Evolutionary conservation across 2,329 filamentous ascomycete species (phyloP).

Genomic region (Epichloe amarillans): DNA sequence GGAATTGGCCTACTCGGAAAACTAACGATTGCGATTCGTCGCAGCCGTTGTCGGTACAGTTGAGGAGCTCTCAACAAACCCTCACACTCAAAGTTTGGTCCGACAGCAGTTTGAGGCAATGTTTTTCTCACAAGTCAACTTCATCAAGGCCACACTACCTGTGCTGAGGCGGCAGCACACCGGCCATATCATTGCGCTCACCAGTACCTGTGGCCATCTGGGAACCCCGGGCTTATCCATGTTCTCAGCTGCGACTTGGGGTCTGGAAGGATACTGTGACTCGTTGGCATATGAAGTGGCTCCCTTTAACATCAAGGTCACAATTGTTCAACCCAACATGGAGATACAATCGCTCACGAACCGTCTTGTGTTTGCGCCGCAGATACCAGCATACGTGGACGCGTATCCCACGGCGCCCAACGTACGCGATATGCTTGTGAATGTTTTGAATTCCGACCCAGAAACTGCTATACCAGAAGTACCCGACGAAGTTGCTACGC

Average conservation of each 20-base stretch:
- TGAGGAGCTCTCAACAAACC: slow-evolving; percentile 69
- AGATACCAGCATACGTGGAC: slow-evolving; percentile 41
- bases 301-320: slow-evolving; percentile 93
- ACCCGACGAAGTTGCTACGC: slow-evolving; percentile 15
- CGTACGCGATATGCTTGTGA: slow-evolving; percentile 69
- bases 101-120: slow-evolving; percentile 88
- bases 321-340: slow-evolving; percentile 89
- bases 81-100: slow-evolving; percentile 62
- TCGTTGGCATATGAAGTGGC: slow-evolving; percentile 91
- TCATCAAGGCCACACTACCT: slow-evolving; percentile 79
- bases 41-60: slow-evolving; percentile 77
- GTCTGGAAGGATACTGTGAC: slow-evolving; percentile 90
- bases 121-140: slow-evolving; percentile 92
- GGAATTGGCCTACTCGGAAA: too few relatives aligned
- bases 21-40: not conserved
- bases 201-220: slow-evolving; percentile 82
- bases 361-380: slow-evolving; percentile 71
- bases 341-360: slow-evolving; percentile 83
- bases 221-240: slow-evolving; percentile 84
- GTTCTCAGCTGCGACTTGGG: slow-evolving; percentile 89
- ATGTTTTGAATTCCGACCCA: slow-evolving; percentile 64
- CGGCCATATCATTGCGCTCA: slow-evolving; percentile 82
- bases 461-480: slow-evolving; percentile 37
- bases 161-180: slow-evolving; percentile 66
- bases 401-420: slow-evolving; percentile 51